Evolutionary conservation across 148 eudicot genomes (phyloP).

Genomic region (Amaranthus hypochondriacus): DNA sequence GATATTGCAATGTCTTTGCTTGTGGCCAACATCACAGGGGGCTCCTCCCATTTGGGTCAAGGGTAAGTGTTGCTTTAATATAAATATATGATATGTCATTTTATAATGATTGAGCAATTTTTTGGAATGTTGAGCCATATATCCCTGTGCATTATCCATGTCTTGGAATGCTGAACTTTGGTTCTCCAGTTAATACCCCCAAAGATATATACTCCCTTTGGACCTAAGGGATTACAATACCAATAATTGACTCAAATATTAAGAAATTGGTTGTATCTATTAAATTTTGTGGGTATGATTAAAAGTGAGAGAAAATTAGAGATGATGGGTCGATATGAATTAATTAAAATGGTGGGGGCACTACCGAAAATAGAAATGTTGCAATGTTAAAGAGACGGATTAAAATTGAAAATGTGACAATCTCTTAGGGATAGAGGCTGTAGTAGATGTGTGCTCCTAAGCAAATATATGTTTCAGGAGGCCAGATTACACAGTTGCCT

Average conservation of each 20-base stretch:
- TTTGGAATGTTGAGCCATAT: background rate
- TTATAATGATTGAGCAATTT: background rate
- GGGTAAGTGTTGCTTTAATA: slow-evolving; percentile 37
- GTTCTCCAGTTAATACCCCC: background rate
- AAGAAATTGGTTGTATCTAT: no score
- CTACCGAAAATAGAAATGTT: no score
- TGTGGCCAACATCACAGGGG: slow-evolving; percentile 58
- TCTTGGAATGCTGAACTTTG: background rate
- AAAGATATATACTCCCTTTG: no score
- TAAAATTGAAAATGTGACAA: no score
- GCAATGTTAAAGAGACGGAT: no score
- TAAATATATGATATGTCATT: background rate
- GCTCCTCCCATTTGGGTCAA: slow-evolving; percentile 78
- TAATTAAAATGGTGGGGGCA: no score
- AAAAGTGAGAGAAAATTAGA: no score
- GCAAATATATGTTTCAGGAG: background rate
- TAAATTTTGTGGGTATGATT: no score
- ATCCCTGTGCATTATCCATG: background rate
- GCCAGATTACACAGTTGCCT: background rate
- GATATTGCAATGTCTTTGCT: slow-evolving; percentile 80
- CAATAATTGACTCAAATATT: no score
- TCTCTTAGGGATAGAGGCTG: no score
- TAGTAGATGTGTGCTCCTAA: background rate
- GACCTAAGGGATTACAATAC: no score
- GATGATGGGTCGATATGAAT: no score